phyloP scores from a whole-genome alignment of 2,329 filamentous ascomycete species.

The Claviceps africana region DNA sequence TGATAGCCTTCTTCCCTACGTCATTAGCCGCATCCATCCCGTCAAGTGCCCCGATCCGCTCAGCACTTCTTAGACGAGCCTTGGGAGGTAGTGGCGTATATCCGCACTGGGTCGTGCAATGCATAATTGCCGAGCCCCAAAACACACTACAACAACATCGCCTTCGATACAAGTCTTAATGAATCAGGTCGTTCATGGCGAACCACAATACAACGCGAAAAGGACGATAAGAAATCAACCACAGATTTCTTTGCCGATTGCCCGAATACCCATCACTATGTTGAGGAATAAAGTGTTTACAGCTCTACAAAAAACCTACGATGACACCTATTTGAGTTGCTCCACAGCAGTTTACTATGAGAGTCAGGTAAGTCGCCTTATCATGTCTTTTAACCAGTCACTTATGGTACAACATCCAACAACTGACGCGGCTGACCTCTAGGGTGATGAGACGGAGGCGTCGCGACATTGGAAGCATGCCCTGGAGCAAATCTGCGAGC shows the following conservation, averaged over 20 bases:
- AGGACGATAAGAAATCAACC: not conserved
- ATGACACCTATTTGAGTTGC: conserved; percentile 88
- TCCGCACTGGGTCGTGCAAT: not conserved
- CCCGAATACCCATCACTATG: conserved; percentile 25
- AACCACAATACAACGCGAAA: not conserved
- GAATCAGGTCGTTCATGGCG: not conserved
- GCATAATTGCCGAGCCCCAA: not conserved
- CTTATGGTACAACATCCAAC: not conserved
- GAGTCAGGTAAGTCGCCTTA: conserved; percentile 47
- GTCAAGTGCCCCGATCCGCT: not conserved
- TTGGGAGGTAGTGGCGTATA: not conserved
- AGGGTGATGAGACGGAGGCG: conserved; percentile 81
- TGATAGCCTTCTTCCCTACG: not conserved
- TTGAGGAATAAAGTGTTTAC: conserved; percentile 44
- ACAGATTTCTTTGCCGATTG: not conserved
- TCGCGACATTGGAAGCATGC: conserved; percentile 81
- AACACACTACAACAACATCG: not conserved
- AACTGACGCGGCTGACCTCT: not conserved
- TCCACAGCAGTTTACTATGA: conserved; percentile 96
- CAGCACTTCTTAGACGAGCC: not conserved
- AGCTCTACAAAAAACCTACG: conserved; percentile 90
- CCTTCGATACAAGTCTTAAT: not conserved
- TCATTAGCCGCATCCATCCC: not conserved
- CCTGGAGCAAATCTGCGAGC: conserved; percentile 76
- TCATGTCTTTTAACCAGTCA: not conserved